Conservation (phyloP, 208 protist species). For the Acanthamoeba royreba region DNA sequence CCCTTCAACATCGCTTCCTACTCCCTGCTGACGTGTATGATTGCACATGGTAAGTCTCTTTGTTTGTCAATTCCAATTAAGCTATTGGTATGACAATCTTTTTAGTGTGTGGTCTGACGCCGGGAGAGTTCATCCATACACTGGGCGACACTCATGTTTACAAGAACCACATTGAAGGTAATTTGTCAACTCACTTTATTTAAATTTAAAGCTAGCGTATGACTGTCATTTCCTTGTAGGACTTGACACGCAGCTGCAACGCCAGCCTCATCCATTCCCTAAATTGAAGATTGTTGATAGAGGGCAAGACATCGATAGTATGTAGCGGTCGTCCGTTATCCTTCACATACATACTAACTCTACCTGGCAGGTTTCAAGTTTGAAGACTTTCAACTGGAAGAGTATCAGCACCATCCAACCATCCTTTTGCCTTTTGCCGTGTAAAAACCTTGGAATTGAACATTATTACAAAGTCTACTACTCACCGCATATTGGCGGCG, state of each 20-base stretch:
- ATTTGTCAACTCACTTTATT: not conserved
- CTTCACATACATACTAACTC: conserved; percentile 55
- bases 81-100: not conserved
- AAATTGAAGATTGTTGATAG: too few species aligned
- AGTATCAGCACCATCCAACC: conserved; percentile 91
- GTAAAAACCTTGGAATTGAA: conserved; percentile 67
- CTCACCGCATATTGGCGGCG: not conserved
- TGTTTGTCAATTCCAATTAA: conserved; percentile 23
- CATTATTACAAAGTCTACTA: not conserved
- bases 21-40: conserved; percentile 86
- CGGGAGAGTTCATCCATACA: conserved; percentile 95
- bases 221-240: too few species aligned
- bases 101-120: conserved; percentile 86
- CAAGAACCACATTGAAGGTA: conserved; percentile 92
- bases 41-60: conserved; percentile 55
- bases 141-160: conserved; percentile 98
- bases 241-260: too few species aligned
- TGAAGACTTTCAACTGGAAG: conserved; percentile 91
- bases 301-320: too few species aligned
- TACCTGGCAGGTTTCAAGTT: conserved; percentile 89
- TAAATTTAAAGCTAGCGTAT: too few species aligned
- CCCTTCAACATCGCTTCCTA: conserved; percentile 99
- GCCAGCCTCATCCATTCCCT: too few species aligned
- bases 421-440: conserved; percentile 98
- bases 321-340: too few species aligned